Base-by-base conservation (phyloP, 2,329 filamentous ascomycete species). In the Talaromyces albobiverticillius region DNA sequence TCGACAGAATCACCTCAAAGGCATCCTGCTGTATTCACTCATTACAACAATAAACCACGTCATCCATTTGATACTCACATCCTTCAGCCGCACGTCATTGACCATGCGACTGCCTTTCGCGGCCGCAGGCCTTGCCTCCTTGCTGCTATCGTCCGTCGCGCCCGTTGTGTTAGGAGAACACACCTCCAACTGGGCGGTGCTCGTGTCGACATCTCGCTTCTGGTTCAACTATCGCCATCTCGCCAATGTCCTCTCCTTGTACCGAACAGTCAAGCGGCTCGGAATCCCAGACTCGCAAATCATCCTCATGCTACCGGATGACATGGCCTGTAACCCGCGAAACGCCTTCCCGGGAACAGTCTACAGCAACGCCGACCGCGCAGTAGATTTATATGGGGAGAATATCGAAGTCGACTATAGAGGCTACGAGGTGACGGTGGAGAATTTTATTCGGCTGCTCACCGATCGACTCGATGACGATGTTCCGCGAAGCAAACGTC, bases 151-250 rank as follows among this genome's bases (percentile, higher is more conserved):
- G 57, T 69, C 47, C 56, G 64, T 25, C 55, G 70, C 29, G 11
- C 41, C 47, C n/a, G n/a, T n/a, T 23, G 34, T 18, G 47, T 57
- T 66, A 29, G 56, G 69, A 29, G 71, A 74, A 53, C 94, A 99
- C 76, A 99, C 94, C 14, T 96, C 90, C 69, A 99, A 99, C 76
- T 99, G 94, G 94, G 94, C 94, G 9, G 94, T 99, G 58, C 86
- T 99, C n/a, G 94, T 99, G 56, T 94, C 89, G 61, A 99, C 94
- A 5, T 99, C 94, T 51, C 89, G 94, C 51, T 99, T 99, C 81
- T 99, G 94, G 94, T 99, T 99, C 85, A 99, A 99, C 77, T 99
- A 99, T 75, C 89, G 94, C 55, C 94, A 99, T 73, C 87, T 99
- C 50, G 92, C 94, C 72, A 99, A 99, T 76, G 94, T 96, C 16